A percentile compares a stretch with the other conserved stretches of the same genome.
Evolutionary conservation across 2,329 filamentous ascomycete species (phyloP).

Genomic region (Paraphoma sp.): DNA sequence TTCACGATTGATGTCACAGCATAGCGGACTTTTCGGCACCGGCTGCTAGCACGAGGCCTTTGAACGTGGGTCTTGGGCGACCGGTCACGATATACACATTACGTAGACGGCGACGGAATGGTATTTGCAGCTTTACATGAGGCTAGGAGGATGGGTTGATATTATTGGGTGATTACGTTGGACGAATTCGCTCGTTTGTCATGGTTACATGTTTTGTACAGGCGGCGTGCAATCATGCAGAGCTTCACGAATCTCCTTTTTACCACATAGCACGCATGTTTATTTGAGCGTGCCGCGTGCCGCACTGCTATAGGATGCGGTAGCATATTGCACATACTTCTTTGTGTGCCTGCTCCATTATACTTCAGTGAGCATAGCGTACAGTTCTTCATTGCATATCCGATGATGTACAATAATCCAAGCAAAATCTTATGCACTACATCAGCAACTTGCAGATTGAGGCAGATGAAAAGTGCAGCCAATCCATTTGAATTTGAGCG

Average conservation of each 20-base stretch:
- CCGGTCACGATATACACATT: conserved; percentile 14
- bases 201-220: conserved; percentile 20
- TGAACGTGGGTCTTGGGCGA: not conserved
- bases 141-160: conserved; percentile 13
- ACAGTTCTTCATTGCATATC: not conserved
- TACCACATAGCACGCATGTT: conserved; percentile 33
- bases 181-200: conserved; percentile 30
- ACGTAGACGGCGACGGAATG: conserved; percentile 28
- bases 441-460: not conserved
- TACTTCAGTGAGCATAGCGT: not conserved
- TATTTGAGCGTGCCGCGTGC: conserved; percentile 32
- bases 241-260: conserved; percentile 25
- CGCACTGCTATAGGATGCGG: conserved; percentile 7
- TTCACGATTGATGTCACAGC: conserved; percentile 43
- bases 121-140: conserved; percentile 5
- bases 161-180: conserved; percentile 27
- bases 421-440: too few relatives aligned
- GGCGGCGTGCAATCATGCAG: conserved; percentile 20
- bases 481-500: too few relatives aligned
- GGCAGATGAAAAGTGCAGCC: too few relatives aligned
- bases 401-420: too few relatives aligned
- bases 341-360: not conserved
- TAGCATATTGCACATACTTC: not conserved
- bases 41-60: conserved; percentile 8
- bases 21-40: conserved; percentile 40